Evolutionary conservation across 2,329 filamentous ascomycete species (phyloP), one percentile per base, ranked within the genome.

Genomic region (Aspergillus pseudoviridinutans): DNA sequence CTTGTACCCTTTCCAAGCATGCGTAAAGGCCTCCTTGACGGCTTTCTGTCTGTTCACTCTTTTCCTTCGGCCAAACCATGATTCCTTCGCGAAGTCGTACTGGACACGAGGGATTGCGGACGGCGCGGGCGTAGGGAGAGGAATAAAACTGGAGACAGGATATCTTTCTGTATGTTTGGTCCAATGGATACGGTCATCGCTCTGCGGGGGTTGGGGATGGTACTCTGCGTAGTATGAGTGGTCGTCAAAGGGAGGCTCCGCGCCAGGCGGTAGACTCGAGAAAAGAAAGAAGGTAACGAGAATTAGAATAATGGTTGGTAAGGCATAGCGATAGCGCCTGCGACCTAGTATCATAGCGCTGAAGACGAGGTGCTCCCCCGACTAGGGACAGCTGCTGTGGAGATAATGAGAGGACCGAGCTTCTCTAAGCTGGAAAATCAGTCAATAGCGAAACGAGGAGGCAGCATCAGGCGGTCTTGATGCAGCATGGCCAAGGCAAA

Each of bases 1-100:
- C 69, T 84, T 89, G 76, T 97, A 99, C 47, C 90, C 91, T 10
- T 80, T 77, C 93, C 94, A 97, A 0, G 91, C 86, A 65, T 87
- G 87, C 66, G 84, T 77, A 71, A 94, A 90, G 51, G 92, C 89
- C 12, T 83, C 79, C 71, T 87, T 91, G 66, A 97, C 87, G 47
- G 82, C 80, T 5, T 79, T 77, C 58, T 88, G 83, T 59, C 90
- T 87, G 51, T 82, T 75, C 59, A 86, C 76, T 49, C 92, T 85
- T 62, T 83, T 84, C 44, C 80, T 80, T 63, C 84, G 86, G 32
- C 79, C 81, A 17, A 78, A 75, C 35, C 80, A 75, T 1, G 83
- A 80, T 72, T 96, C 92, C 7, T 74, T 64, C 7, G 79, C 70
- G 68, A 96, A 96, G 2, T 80, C 74, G 75, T 86, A 80, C 71